Conservation (phyloP, 768 basidiomycete genomes). For the Pleurotus ostreatus region DNA sequence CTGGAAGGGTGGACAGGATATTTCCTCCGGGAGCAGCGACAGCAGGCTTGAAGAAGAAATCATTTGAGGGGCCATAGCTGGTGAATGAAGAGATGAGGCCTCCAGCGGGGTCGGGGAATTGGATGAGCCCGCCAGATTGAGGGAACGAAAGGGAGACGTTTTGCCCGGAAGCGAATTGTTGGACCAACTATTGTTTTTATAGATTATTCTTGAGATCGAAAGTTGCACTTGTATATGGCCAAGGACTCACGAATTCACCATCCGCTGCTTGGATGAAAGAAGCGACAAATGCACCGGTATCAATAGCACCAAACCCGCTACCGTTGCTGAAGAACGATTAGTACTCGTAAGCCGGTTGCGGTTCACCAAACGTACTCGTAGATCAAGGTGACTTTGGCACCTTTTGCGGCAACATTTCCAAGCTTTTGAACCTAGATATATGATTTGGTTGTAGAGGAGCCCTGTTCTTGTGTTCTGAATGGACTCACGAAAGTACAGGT, state of each 20-base stretch:
- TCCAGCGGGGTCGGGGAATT: conserved; percentile 46
- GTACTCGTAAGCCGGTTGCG: no score
- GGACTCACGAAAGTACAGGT: conserved; percentile 46
- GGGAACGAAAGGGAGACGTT: conserved; percentile 44
- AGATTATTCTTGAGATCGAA: no score
- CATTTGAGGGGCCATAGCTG: conserved; percentile 57
- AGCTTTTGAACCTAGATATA: conserved; percentile 41
- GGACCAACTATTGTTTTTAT: conserved; percentile 18
- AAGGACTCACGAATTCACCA: conserved; percentile 45
- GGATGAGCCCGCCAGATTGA: conserved; percentile 34
- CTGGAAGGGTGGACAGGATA: conserved; percentile 43
- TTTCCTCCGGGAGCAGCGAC: conserved; percentile 51
- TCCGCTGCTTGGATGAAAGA: conserved; percentile 51
- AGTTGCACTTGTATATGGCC: background rate
- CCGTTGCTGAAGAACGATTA: conserved; percentile 36
- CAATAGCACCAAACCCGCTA: conserved; percentile 37
- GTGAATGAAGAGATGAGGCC: conserved; percentile 55
- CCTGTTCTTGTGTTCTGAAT: no score
- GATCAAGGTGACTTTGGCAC: conserved; percentile 43
- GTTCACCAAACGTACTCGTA: conserved; percentile 43
- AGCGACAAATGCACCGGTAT: conserved; percentile 42
- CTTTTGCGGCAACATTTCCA: conserved; percentile 49
- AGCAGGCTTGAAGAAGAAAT: conserved; percentile 54
- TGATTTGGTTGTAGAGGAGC: no score
- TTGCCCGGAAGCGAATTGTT: conserved; percentile 41